Evolutionary conservation across 495 filamentous ascomycete species (phyloP).

Genomic region (Hypoxylon fuscum): DNA sequence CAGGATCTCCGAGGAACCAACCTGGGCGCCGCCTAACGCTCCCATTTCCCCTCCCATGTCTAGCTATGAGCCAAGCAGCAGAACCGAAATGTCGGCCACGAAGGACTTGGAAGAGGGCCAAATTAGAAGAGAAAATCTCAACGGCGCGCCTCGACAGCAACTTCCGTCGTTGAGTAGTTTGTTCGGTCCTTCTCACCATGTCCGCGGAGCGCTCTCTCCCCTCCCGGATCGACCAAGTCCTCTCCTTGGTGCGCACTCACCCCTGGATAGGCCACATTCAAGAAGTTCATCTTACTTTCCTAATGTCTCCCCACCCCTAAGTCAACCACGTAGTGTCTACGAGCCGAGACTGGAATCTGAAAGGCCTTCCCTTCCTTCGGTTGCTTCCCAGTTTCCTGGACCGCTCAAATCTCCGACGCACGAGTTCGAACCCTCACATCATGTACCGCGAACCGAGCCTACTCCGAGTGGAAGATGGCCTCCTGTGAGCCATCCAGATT

Average conservation of each 20-base stretch:
- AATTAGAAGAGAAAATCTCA: conserved; percentile 43
- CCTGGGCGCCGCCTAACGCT: conserved; percentile 37
- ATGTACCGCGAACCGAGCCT: conserved; percentile 31
- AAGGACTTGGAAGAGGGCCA: conserved; percentile 47
- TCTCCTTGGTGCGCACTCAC: conserved; percentile 50
- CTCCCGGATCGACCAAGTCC: conserved; percentile 53
- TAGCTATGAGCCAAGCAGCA: conserved; percentile 58
- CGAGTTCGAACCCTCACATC: conserved; percentile 45
- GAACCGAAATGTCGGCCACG: conserved; percentile 52
- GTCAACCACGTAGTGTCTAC: conserved; percentile 53
- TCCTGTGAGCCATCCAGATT: conserved; percentile 38
- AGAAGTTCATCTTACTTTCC: conserved; percentile 59
- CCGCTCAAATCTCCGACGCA: conserved; percentile 51
- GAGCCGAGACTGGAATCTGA: conserved; percentile 50
- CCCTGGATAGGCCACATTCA: conserved; percentile 55
- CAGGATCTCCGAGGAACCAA: conserved; percentile 51
- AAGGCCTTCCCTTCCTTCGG: conserved; percentile 49
- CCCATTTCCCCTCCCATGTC: conserved; percentile 61
- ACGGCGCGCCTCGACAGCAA: conserved; percentile 52
- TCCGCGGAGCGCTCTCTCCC: conserved; percentile 54
- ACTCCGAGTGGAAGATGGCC: conserved; percentile 32
- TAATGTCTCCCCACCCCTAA: conserved; percentile 41
- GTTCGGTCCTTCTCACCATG: conserved; percentile 55
- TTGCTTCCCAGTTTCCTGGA: conserved; percentile 52
- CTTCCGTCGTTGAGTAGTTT: conserved; percentile 64